phyloP scores from a whole-genome alignment of 2,329 filamentous ascomycete genomes.

The Colletotrichum gloeosporioides region DNA sequence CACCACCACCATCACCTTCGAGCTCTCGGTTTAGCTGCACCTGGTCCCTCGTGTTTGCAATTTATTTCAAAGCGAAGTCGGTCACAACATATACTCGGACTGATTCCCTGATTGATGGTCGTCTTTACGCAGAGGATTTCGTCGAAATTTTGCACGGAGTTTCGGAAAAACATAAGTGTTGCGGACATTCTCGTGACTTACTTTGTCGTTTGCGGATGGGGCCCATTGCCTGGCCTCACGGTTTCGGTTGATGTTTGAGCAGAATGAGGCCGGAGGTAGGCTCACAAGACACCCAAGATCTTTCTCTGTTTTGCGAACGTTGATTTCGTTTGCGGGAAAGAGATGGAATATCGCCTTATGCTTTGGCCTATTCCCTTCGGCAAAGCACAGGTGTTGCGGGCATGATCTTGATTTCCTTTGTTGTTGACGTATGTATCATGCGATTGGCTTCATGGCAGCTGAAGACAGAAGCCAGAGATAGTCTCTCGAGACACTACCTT shows the following conservation, averaged over 20 bases:
- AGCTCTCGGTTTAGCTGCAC: not conserved
- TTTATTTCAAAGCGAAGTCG: not conserved
- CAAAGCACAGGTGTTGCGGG: too few species aligned
- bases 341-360: too few species aligned
- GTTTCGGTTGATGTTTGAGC: not conserved
- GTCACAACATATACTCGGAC: not conserved
- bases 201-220: not conserved
- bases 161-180: not conserved
- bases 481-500: not conserved
- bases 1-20: not conserved
- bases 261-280: too few species aligned
- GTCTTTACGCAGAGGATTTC: not conserved
- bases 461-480: not conserved
- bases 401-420: too few species aligned
- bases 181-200: not conserved
- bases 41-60: not conserved
- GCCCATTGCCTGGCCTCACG: not conserved
- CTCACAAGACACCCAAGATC: too few species aligned
- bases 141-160: not conserved
- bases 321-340: too few species aligned
- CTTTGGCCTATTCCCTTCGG: too few species aligned
- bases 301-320: too few species aligned
- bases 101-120: not conserved
- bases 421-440: too few species aligned
- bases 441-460: too few species aligned